Evolutionary conservation across 805 yeast species (phyloP), one percentile per base, ranked within the genome.

Genomic region (Pichia thaimueangensis): DNA sequence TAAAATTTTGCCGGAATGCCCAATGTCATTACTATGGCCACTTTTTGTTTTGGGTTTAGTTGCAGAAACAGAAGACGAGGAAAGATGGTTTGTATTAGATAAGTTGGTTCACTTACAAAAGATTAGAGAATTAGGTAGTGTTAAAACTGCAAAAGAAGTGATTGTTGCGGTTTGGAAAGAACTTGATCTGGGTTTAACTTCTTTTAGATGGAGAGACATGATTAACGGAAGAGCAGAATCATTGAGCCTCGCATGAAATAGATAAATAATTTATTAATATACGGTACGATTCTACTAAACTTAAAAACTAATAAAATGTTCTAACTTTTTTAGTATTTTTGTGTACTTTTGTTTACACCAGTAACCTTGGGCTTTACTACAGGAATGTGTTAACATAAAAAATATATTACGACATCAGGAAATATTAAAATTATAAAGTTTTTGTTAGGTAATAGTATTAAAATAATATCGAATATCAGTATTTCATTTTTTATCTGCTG

Each of bases 21-120:
- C 59, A 32, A 64, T 65, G 61, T 59, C 71, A 1, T 43, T 68
- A 13, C 47, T 67, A 2, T 68, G 73, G 73, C 68, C 73, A 1
- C 39, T 67, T 4, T 68, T 68, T 47, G 56, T 68, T 3, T 46
- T 68, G 15, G 72, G 71, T 1, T 48, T 66, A 3, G 63, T 62
- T 0, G 53, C 64, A 4, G 56, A 55, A 9, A 58, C 54, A 8
- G 70, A 65, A 25, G 71, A 68, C 28, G 65, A 63, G 3, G 60
- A 56, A 15, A 47, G 71, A 29, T 63, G 68, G 69, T 67, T 64
- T 52, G 68, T 68, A 3, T 48, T 68, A 20, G 51, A 60, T 23
- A 52, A 59, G 2, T 45, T 68, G 31, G 52, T 55, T 4, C 54
- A 56, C 30, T 60, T 68, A 68, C 66, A 66, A 45, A 50, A 46